Conservation (phyloP, 2,329 filamentous ascomycete species). For the Clarireedia homoeocarpa region DNA sequence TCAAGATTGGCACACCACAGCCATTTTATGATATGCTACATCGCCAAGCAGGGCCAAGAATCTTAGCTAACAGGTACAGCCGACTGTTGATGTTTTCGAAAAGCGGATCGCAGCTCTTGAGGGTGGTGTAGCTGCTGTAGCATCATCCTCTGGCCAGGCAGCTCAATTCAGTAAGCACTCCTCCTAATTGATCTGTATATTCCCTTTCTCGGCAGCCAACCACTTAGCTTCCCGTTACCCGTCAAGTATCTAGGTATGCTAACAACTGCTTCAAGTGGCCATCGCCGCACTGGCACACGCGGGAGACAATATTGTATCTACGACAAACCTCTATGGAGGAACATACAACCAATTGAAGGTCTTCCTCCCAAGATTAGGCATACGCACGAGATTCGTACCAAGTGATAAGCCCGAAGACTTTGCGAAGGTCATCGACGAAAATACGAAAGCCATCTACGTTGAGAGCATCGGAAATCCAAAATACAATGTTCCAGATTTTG, state of each 20-base stretch:
- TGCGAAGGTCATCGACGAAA: slow-evolving; percentile 76
- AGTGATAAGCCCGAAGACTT: slow-evolving; percentile 75
- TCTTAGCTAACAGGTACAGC: slow-evolving; percentile 38
- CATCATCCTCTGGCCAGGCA: slow-evolving; percentile 76
- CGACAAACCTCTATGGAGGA: slow-evolving; percentile 84
- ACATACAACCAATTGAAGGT: slow-evolving; percentile 98
- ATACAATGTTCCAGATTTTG: slow-evolving; percentile 92
- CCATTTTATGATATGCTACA: neutral
- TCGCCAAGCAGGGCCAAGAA: slow-evolving; percentile 1
- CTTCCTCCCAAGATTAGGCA: slow-evolving; percentile 72
- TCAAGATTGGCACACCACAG: neutral
- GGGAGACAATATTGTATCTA: slow-evolving; percentile 90
- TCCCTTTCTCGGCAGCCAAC: neutral
- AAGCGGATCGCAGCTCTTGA: slow-evolving; percentile 94
- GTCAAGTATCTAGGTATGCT: neutral
- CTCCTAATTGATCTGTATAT: neutral
- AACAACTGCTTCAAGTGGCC: slow-evolving; percentile 34
- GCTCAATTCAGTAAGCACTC: slow-evolving; percentile 64
- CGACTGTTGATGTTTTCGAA: slow-evolving; percentile 91
- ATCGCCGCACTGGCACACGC: slow-evolving; percentile 72
- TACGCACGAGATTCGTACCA: slow-evolving; percentile 77
- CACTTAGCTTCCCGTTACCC: neutral
- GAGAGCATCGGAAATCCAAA: slow-evolving; percentile 85
- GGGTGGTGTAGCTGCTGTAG: slow-evolving; percentile 79
- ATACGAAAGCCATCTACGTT: slow-evolving; percentile 85